These are phyloP conservation scores for Penicillium janthinellum DNA, from an alignment of 2,329 filamentous ascomycete genomes.

Conservation along the genomic window DNA sequence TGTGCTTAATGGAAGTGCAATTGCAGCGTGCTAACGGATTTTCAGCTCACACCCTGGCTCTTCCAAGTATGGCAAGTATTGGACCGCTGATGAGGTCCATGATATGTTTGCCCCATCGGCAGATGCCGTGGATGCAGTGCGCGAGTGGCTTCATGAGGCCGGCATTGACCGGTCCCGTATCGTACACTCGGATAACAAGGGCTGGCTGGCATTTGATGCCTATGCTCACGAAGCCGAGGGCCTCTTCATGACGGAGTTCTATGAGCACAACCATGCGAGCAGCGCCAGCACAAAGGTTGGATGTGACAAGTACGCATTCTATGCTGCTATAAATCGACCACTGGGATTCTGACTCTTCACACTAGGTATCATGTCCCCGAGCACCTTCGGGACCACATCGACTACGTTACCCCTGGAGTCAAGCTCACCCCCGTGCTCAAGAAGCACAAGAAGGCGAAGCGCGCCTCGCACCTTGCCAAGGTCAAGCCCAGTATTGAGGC, in stretches of 20 bases:
- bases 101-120: slow-evolving; percentile 45
- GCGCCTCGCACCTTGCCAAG: slow-evolving; percentile 22
- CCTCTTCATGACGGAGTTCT: slow-evolving; percentile 57
- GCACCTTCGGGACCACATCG: slow-evolving; percentile 52
- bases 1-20: not conserved
- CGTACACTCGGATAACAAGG: slow-evolving; percentile 53
- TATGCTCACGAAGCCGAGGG: slow-evolving; percentile 57
- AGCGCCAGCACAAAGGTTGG: slow-evolving; percentile 33
- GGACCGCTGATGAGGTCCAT: slow-evolving; percentile 47
- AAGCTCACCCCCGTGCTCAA: slow-evolving; percentile 47
- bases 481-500: slow-evolving; percentile 9
- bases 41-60: slow-evolving; percentile 46
- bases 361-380: slow-evolving; percentile 53
- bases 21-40: slow-evolving; percentile 3
- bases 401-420: slow-evolving; percentile 60
- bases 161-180: slow-evolving; percentile 55
- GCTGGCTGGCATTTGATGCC: slow-evolving; percentile 59
- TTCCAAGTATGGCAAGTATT: slow-evolving; percentile 46
- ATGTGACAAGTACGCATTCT: slow-evolving; percentile 41
- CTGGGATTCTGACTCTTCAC: not conserved
- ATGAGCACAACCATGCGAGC: slow-evolving; percentile 50
- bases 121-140: slow-evolving; percentile 54
- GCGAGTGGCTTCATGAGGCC: slow-evolving; percentile 55
- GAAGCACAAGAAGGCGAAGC: slow-evolving; percentile 27
- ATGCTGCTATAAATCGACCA: not conserved